These are phyloP conservation scores for Otatea glauca DNA, from an alignment of 176 grass and related monocot species.

Conservation along the genomic window DNA sequence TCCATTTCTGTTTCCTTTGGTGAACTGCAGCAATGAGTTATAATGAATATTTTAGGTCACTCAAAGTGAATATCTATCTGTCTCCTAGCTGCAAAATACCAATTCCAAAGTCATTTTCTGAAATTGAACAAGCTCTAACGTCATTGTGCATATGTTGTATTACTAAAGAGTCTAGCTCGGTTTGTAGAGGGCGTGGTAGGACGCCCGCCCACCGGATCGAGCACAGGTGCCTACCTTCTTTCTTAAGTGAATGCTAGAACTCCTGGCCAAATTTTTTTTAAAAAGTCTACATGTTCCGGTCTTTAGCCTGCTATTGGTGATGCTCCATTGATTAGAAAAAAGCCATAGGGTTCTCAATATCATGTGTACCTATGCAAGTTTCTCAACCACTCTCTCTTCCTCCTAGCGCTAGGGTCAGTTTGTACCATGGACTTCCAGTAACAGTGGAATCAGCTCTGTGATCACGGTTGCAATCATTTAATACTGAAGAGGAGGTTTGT, in stretches of 20 bases:
- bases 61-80: too few relatives aligned
- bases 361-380: conserved; percentile 55
- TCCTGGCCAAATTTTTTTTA: too few relatives aligned
- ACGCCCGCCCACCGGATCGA: too few relatives aligned
- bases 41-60: too few relatives aligned
- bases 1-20: too few relatives aligned
- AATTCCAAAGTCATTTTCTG: neutral
- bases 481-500: conserved; percentile 85
- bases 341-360: conserved; percentile 2
- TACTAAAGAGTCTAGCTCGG: too few relatives aligned
- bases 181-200: too few relatives aligned
- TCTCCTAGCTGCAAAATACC: neutral
- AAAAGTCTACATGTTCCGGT: neutral
- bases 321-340: neutral
- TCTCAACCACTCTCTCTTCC: conserved; percentile 83
- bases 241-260: too few relatives aligned
- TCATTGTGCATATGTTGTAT: neutral
- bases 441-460: conserved; percentile 70
- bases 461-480: conserved; percentile 58
- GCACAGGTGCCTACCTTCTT: too few relatives aligned
- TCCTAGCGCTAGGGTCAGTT: conserved; percentile 77
- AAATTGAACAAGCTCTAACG: neutral
- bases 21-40: too few relatives aligned
- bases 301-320: neutral
- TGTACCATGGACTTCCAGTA: conserved; percentile 84